These are phyloP conservation scores for Chenopodium quinoa DNA, from an alignment of 148 eudicot species.

Conservation along the genomic window DNA sequence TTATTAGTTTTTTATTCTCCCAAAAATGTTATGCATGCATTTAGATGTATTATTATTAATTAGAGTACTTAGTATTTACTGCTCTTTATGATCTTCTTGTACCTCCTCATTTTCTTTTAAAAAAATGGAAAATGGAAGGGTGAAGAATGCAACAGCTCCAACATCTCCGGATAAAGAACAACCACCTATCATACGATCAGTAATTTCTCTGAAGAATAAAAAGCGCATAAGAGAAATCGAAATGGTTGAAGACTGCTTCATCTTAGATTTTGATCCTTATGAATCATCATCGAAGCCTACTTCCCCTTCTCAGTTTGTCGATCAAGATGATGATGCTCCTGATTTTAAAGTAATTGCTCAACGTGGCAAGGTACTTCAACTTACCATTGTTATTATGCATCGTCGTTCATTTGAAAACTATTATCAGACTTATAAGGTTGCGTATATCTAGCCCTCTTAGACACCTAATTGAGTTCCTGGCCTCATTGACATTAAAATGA, in stretches of 20 bases:
- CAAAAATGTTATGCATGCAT: too few relatives aligned
- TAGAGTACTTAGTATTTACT: neutral
- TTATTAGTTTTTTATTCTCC: too few relatives aligned
- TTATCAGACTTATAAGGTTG: too few relatives aligned
- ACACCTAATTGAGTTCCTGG: too few relatives aligned
- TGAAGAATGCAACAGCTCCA: neutral
- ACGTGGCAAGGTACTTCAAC: conserved; percentile 43
- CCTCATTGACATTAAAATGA: neutral
- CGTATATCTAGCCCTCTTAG: neutral
- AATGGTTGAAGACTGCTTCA: conserved; percentile 31
- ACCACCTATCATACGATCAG: conserved; percentile 27
- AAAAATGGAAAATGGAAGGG: conserved; percentile 15
- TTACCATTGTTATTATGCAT: neutral
- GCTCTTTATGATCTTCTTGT: neutral
- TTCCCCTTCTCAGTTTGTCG: neutral
- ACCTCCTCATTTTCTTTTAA: neutral
- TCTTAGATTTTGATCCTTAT: conserved; percentile 32
- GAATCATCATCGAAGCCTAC: neutral
- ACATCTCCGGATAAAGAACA: neutral
- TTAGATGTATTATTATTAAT: too few relatives aligned
- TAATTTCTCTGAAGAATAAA: neutral
- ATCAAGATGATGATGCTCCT: conserved; percentile 10
- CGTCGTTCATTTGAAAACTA: too few relatives aligned
- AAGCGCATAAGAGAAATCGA: conserved; percentile 14
- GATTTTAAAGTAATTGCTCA: conserved; percentile 36